phyloP scores from a whole-genome alignment of 805 yeast species.

The Kodamaea laetipori region DNA sequence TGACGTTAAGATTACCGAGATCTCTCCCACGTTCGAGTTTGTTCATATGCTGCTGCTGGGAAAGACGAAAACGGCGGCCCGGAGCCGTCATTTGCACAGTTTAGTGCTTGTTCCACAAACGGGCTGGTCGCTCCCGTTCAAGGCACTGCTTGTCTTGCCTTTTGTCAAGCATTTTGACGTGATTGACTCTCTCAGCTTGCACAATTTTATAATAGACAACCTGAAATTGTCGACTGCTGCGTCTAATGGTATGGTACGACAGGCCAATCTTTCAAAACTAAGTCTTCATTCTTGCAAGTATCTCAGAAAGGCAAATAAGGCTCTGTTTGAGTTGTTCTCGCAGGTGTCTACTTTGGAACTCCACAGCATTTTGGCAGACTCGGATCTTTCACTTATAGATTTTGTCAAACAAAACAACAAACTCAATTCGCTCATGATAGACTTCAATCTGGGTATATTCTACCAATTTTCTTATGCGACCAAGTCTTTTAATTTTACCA shows the following conservation, averaged over 20 bases:
- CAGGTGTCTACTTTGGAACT: conserved; percentile 42
- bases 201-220: conserved; percentile 44
- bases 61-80: conserved; percentile 16
- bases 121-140: conserved; percentile 57
- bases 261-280: conserved; percentile 16
- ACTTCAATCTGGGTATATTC: conserved; percentile 51
- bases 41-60: conserved; percentile 16
- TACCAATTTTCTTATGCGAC: conserved; percentile 21
- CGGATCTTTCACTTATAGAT: conserved; percentile 52
- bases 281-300: conserved; percentile 15
- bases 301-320: conserved; percentile 15
- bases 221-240: conserved; percentile 20
- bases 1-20: conserved; percentile 42
- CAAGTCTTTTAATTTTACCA: conserved; percentile 32
- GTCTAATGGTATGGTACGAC: conserved; percentile 13
- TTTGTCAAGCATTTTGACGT: conserved; percentile 42
- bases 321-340: conserved; percentile 35
- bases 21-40: conserved; percentile 53
- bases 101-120: conserved; percentile 44
- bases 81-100: conserved; percentile 22
- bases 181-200: conserved; percentile 45
- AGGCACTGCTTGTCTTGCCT: conserved; percentile 45
- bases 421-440: conserved; percentile 45
- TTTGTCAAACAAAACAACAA: conserved; percentile 41
- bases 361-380: conserved; percentile 40